Evolutionary conservation across 2,329 filamentous ascomycete species (phyloP), one percentile per base, ranked within the genome.

Genomic region (Thermoascus crustaceus): DNA sequence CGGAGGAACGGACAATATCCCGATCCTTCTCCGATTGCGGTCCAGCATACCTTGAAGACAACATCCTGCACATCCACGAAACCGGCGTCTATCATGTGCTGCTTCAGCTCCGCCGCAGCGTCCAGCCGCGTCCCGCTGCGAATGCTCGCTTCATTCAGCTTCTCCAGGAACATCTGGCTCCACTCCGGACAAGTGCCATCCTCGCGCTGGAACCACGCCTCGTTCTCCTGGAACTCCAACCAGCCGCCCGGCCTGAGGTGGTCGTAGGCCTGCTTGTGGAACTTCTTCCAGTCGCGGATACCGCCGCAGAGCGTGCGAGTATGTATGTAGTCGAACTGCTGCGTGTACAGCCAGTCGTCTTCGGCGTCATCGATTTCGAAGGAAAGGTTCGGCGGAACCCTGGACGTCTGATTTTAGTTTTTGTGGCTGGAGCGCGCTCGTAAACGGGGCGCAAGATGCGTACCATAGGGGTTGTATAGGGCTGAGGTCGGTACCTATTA

Each of bases 201-300:
- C 22, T 60, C 54, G 22, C 58, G 61, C 38, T 57, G 57, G 20
- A 62, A 61, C 8, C 55, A 54, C 2, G 66, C 50, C 23, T 64
- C 57, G 39, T 65, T 66, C 39, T 72, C 68, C 44, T 71, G 66
- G 33, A 67, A 52, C 40, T 72, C 69, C 14, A 72, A 44, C 47
- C 61, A 73, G 23, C 68, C 68, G 4, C 68, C 68, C 0, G 67
- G 67, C 35, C 60, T 61, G 16, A 72, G 57, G 49, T 64, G 38
- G 22, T 39, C 25, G 26, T 39, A 47, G 9, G 40, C 36, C 24
- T 47, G 44, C 23, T 23, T 32, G 27, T 42, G 41, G 27, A 47
- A 45, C 13, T 27, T 20, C 7, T 38, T 38, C 40, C 42, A 51
- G 29, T 49, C 44, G 4, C 37, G 24, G 11, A 50, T 34, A 3